Evolutionary conservation across 2,329 filamentous ascomycete species (phyloP), one percentile per base, ranked within the genome.

Genomic region (Curvularia hawaiiensis): DNA sequence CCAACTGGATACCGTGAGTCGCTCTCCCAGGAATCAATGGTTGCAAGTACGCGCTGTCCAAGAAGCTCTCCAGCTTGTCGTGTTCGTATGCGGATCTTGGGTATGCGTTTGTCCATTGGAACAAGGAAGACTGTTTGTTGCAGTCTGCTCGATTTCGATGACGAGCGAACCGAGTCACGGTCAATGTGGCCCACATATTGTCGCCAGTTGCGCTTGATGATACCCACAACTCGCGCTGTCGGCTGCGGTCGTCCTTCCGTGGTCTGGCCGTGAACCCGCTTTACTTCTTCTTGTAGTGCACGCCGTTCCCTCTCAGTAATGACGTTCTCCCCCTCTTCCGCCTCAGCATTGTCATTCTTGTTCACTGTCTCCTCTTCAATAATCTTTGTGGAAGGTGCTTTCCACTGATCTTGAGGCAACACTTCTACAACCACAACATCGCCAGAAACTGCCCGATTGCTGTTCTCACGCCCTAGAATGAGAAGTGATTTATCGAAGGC

Each of bases 181-280:
- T 99, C 95, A 55, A 99, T 89, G 72, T 97, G 93, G 2, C 95
- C 95, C 60, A 99, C 95, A 68, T 97, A 98, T 77, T 98, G 96
- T 59, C 95, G 86, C 95, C 95, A 99, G 76, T 98, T 98, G 51
- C 95, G 87, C 79, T 96, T 97, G 73, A 97, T 86, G 24, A 98
- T 84, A 47, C 95, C 95, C 7, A 98, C 92, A 12, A 99, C 90
- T 73, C 86, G 91, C 26, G 94, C 95, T 7, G 95, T 98, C 7
- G 95, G 95, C 68, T 97, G 92, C 3, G 91, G 87, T 49, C 87
- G 86, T 44, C 88, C 89, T 76, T 97, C 92, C 0, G 85, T 84
- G 52, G 82, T 86, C 71, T 89, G 88, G 51, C 87, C 89, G 67
- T 98, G 94, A 0, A 88, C 90, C 72, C 88, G 89, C 79, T 89